These are phyloP conservation scores for Rhypophila decipiens DNA, from an alignment of 495 filamentous ascomycete genomes.

Conservation along the genomic window DNA sequence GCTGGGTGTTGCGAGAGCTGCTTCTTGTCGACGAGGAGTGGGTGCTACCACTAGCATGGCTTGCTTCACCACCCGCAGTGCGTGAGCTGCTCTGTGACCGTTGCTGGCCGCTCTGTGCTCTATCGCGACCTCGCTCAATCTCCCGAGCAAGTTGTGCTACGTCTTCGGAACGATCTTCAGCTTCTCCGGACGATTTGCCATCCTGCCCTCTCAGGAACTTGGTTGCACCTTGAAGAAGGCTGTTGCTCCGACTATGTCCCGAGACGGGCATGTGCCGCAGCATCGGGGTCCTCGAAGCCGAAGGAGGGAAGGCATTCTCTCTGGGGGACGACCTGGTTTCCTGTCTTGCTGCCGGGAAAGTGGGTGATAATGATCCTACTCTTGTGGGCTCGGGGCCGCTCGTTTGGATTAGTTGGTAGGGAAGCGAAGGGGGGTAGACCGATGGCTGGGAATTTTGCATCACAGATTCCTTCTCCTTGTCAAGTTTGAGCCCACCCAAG, in stretches of 20 bases:
- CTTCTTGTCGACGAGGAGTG: constrained; percentile 16
- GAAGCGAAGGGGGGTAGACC: constrained; percentile 3
- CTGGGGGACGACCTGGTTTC: constrained; percentile 11
- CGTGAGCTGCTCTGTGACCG: constrained; percentile 25
- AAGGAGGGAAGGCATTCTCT: constrained; percentile 22
- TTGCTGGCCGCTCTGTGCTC: constrained; percentile 14
- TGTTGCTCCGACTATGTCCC: constrained; percentile 14
- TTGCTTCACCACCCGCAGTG: no score
- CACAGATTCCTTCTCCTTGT: constrained; percentile 16
- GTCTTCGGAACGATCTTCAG: constrained; percentile 14
- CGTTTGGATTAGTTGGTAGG: constrained; percentile 1
- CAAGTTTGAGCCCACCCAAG: constrained; percentile 24
- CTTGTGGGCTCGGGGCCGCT: constrained; percentile 3
- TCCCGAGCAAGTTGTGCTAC: not conserved
- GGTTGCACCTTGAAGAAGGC: constrained; percentile 16
- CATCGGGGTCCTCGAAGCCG: constrained; percentile 27
- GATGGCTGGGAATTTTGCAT: constrained; percentile 7
- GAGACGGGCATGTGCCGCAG: constrained; percentile 20
- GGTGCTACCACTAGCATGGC: constrained; percentile 8
- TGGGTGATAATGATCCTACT: not conserved
- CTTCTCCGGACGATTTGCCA: constrained; percentile 4
- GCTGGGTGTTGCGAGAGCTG: constrained; percentile 13
- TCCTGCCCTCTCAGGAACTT: constrained; percentile 14
- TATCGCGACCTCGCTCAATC: constrained; percentile 10
- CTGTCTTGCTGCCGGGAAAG: not conserved